phyloP scores from a whole-genome alignment of 768 basidiomycete genomes.

The Gymnopilus dilepis region DNA sequence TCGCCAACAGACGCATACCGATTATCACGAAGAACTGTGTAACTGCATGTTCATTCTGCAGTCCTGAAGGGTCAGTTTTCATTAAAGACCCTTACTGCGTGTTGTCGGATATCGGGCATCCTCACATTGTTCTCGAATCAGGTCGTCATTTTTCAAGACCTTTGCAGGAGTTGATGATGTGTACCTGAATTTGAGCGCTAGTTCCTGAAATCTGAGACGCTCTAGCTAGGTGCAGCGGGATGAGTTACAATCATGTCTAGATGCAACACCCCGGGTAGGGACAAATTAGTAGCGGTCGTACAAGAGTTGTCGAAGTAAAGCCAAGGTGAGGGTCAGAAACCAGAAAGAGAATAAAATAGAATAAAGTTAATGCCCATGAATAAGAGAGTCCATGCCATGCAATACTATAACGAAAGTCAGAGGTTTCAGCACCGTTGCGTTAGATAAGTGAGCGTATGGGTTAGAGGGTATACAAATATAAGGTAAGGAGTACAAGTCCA shows the following conservation, averaged over 20 bases:
- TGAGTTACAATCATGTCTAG: not conserved
- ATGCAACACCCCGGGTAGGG: constrained; percentile 1
- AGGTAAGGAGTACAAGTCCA: constrained; percentile 5
- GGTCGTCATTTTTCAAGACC: constrained; percentile 1
- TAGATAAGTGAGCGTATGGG: not conserved
- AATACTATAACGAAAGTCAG: not conserved
- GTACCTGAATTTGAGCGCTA: constrained; percentile 8
- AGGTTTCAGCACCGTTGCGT: not conserved
- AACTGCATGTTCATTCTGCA: not conserved
- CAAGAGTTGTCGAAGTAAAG: not conserved
- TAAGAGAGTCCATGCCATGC: constrained; percentile 2
- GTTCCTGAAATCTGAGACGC: constrained; percentile 6
- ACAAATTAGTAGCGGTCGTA: constrained; percentile 6
- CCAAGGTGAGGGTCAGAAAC: not conserved
- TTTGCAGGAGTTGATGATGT: not conserved
- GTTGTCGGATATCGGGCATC: constrained; percentile 2
- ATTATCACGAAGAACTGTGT: not conserved
- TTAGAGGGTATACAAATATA: constrained; percentile 1
- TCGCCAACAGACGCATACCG: not conserved
- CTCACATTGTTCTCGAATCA: constrained; percentile 1
- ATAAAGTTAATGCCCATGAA: not conserved
- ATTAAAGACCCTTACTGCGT: constrained; percentile 1
- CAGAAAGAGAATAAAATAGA: not conserved
- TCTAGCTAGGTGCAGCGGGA: not conserved
- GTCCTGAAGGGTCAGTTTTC: not conserved